Evolutionary conservation across 31 red algal genomes (phyloP).

Genomic region (Bonnemaisonia californica): DNA sequence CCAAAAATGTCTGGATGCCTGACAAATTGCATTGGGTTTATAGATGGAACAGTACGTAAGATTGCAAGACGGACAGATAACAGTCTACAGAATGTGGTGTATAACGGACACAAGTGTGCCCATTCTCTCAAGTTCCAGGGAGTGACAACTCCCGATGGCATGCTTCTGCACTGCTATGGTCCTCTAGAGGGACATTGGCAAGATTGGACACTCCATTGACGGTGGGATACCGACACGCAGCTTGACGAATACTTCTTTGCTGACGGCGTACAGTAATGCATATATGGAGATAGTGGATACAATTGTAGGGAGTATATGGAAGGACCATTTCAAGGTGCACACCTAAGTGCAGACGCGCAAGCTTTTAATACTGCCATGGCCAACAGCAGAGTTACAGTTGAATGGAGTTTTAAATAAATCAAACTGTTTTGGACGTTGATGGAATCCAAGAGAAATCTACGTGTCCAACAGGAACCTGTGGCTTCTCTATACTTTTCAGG

Average conservation of each 20-base stretch:
- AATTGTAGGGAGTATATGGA: constrained; percentile 3
- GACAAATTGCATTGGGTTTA: neutral
- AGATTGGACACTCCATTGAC: constrained; percentile 21
- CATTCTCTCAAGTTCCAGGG: neutral
- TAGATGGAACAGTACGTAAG: neutral
- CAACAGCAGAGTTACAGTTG: neutral
- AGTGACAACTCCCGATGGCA: neutral
- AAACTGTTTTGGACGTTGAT: neutral
- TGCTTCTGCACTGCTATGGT: neutral
- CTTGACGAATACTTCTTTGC: neutral
- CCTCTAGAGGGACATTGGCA: constrained; percentile 2
- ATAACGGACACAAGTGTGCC: neutral
- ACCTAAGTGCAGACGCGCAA: neutral
- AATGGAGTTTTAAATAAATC: constrained; percentile 17
- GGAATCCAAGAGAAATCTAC: constrained; percentile 18
- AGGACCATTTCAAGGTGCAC: neutral
- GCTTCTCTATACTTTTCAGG: no score
- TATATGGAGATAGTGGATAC: constrained; percentile 8
- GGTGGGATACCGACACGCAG: neutral
- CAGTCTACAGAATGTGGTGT: neutral
- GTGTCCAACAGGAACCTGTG: no score
- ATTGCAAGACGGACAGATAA: neutral
- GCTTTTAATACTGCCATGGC: constrained; percentile 18
- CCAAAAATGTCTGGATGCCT: neutral
- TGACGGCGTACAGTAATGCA: neutral